Base-by-base conservation (phyloP, 2,329 filamentous ascomycete species). In the Talaromyces albobiverticillius region DNA sequence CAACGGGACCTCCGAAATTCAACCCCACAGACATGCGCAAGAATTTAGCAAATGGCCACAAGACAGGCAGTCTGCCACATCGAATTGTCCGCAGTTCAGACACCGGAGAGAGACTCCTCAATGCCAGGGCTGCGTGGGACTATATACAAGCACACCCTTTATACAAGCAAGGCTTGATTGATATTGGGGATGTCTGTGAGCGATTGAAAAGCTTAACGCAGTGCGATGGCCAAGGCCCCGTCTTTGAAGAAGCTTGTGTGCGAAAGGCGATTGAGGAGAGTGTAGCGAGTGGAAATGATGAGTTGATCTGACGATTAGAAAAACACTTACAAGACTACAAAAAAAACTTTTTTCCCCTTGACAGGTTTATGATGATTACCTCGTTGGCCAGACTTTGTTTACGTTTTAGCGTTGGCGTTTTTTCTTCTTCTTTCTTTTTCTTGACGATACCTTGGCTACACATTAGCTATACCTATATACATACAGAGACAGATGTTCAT, bases 221-320 rank as follows among this genome's bases (percentile, higher is more conserved):
- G 64, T 96, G 91, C 68, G 89, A 96, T 71, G 92, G 91, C 2
- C 87, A 90, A 66, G 88, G 92, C 0, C 92, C 92, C 2, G 91
- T 94, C 38, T 96, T 96, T 63, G 86, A 88, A 57, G 92, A 96
- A 70, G 75, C 81, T 22, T 82, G 84, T 42, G 86, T 97, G 14
- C 71, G 84, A 41, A 76, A 79, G 57, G 90, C 89, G 14, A 92
- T 97, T 59, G 82, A 90, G 69, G 82, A 87, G 63, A 93, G 90
- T 65, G 86, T 88, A 26, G 84, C 86, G 20, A 85, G 83, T 61
- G 88, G 88, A 16, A 88, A 84, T 43, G 90, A 96, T 70, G 89
- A 94, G 69, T 77, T 95, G 55, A 80, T 88, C 62, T 86, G 66
- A 81, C 29, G 22, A 9, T n/a, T n/a, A n/a, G n/a, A n/a, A n/a